These are phyloP conservation scores for Colletotrichum melonis DNA, from an alignment of 2,329 filamentous ascomycete species.

Conservation along the genomic window DNA sequence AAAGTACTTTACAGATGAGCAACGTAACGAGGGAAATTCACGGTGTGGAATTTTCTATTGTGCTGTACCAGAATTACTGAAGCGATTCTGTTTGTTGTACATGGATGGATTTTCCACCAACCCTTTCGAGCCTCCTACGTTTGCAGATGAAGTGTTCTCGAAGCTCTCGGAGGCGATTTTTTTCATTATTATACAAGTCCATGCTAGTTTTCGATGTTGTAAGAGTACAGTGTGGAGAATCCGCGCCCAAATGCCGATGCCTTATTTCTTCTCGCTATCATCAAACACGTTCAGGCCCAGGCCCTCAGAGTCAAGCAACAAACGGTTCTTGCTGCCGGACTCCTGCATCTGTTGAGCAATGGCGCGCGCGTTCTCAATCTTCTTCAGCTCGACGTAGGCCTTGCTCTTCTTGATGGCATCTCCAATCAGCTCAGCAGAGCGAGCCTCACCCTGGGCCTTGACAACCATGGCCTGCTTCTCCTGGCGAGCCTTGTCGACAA, in stretches of 20 bases:
- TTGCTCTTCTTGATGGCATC: slow-evolving; percentile 99
- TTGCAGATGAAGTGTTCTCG: not conserved
- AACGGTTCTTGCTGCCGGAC: slow-evolving; percentile 87
- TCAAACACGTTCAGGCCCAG: slow-evolving; percentile 89
- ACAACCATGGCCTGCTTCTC: slow-evolving; percentile 99
- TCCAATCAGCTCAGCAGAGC: slow-evolving; percentile 96
- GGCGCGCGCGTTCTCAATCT: slow-evolving; percentile 94
- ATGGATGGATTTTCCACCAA: not conserved
- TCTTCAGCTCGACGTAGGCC: slow-evolving; percentile 95
- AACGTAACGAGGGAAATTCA: not conserved
- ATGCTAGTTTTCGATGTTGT: slow-evolving; percentile 1
- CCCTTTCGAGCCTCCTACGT: not conserved
- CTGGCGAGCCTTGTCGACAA: slow-evolving; percentile 98
- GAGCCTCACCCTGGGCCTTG: slow-evolving; percentile 97
- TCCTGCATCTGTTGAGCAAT: slow-evolving; percentile 93
- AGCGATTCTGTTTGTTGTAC: not conserved
- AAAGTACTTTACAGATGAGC: not conserved
- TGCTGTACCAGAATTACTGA: not conserved
- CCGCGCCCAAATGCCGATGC: slow-evolving; percentile 28
- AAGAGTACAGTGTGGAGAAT: slow-evolving; percentile 61
- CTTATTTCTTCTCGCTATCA: slow-evolving; percentile 59
- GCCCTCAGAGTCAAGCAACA: slow-evolving; percentile 92
- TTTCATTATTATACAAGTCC: slow-evolving; percentile 35
- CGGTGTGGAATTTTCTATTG: not conserved
- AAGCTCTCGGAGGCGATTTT: slow-evolving; percentile 23